Percentiles rank a stretch among this genome's conserved stretches.
Evolutionary conservation across 148 eudicot species (phyloP).

Genomic region (Bassia scoparia): DNA sequence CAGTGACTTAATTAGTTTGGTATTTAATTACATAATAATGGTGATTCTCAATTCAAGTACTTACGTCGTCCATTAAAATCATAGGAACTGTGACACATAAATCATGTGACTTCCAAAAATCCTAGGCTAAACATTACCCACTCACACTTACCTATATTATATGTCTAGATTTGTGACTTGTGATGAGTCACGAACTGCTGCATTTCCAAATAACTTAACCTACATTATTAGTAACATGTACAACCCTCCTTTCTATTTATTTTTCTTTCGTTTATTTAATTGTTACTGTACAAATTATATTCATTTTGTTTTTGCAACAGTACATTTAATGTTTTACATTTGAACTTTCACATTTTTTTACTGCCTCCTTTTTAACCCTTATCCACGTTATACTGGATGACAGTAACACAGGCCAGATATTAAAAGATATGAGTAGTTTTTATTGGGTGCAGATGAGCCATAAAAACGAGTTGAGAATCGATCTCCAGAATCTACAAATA

Average conservation of each 20-base stretch:
- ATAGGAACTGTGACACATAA: background rate
- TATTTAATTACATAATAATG: too few species aligned
- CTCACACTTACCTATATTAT: background rate
- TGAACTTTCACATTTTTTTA: background rate
- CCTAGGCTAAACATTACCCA: background rate
- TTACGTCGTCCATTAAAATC: too few species aligned
- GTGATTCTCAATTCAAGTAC: too few species aligned
- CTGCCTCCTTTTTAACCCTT: background rate
- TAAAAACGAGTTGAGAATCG: too few species aligned
- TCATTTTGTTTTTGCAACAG: too few species aligned
- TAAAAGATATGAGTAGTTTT: too few species aligned
- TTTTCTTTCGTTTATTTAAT: background rate
- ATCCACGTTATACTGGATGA: too few species aligned
- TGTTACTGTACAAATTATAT: background rate
- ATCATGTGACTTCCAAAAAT: background rate
- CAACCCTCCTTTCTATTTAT: background rate
- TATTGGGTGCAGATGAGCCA: too few species aligned
- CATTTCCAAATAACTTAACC: conserved; percentile 4
- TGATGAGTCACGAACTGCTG: background rate
- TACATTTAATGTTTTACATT: background rate
- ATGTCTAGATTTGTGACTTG: background rate
- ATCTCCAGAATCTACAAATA: too few species aligned
- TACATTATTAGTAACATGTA: background rate
- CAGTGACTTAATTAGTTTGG: too few species aligned
- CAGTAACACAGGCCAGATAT: too few species aligned